Percentiles rank a stretch among this genome's conserved stretches.
These are phyloP conservation scores for Pseudozyma hubeiensis DNA, from an alignment of 1,284 basidiomycete genomes.

Conservation along the genomic window DNA sequence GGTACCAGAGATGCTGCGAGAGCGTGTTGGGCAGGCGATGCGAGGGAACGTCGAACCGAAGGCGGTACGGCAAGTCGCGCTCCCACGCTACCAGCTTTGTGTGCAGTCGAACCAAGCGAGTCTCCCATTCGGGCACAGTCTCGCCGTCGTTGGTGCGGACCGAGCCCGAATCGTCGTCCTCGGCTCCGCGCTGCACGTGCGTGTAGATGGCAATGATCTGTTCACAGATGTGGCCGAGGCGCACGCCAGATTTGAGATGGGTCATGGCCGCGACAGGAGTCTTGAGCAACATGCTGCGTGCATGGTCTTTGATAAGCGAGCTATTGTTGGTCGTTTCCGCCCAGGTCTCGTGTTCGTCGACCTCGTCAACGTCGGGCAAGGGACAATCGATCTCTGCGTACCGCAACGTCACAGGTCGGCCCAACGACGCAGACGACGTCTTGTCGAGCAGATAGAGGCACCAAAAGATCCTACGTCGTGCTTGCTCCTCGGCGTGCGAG, in stretches of 20 bases:
- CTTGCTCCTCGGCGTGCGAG: conserved; percentile 51
- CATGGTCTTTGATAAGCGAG: conserved; percentile 39
- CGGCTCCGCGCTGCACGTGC: conserved; percentile 21
- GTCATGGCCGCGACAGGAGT: conserved; percentile 44
- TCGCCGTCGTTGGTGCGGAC: neutral
- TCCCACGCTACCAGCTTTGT: conserved; percentile 35
- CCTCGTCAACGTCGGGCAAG: conserved; percentile 45
- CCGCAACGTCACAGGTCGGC: conserved; percentile 52
- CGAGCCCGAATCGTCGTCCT: conserved; percentile 13
- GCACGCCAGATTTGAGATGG: conserved; percentile 32
- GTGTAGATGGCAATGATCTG: conserved; percentile 54
- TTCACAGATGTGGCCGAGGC: conserved; percentile 47
- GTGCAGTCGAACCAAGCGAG: conserved; percentile 26
- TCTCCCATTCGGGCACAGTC: conserved; percentile 34
- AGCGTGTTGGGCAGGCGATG: conserved; percentile 49
- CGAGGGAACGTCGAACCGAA: conserved; percentile 35
- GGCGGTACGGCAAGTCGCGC: conserved; percentile 29
- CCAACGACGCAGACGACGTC: conserved; percentile 47
- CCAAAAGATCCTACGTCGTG: conserved; percentile 52
- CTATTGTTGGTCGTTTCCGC: conserved; percentile 48
- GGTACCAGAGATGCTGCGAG: conserved; percentile 45
- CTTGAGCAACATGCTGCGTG: conserved; percentile 40
- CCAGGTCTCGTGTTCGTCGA: conserved; percentile 53
- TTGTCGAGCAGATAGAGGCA: conserved; percentile 57
- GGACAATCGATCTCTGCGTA: conserved; percentile 60